Evolutionary conservation across 805 yeast genomes (phyloP), one percentile per base, ranked within the genome.

Genomic region (Saccharomyces paradoxus): DNA sequence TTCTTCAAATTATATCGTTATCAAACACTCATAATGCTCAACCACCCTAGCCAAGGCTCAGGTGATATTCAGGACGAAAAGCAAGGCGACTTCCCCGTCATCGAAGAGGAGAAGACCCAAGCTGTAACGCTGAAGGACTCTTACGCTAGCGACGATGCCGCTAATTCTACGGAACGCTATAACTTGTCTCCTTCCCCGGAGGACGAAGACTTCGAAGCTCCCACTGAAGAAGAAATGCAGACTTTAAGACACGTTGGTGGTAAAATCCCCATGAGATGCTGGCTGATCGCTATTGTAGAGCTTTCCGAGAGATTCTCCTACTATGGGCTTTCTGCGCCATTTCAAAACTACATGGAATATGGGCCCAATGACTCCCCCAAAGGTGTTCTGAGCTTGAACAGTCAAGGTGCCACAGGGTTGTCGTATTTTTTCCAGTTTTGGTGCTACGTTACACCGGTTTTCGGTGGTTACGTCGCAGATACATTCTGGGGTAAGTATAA

Each of bases 231-330:
- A 46, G 71, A 69, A 52, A 47, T 62, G 59, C 51, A 51, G 21
- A 65, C 67, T 14, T 55, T 69, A 50, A 63, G 59, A 55, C 70
- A 61, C 52, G 69, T 69, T 9, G 37, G 59, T 6, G 86, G 83
- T 41, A 64, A 71, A 30, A 78, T 82, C 51, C 79, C 82, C 13
- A 71, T 71, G 54, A 72, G 75, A 30, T 69, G 78, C 41, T 81
- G 81, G 69, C 69, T 81, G 53, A 77, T 83, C 55, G 81, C 80
- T 58, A 53, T 87, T 48, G 88, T 87, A 46, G 95, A 87, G 72
- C 80, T 87, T 58, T 81, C 91, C 50, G 96, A 87, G 71, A 80
- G 96, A 60, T 87, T 87, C 67, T 79, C 92, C 12, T 87, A 83
- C 74, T 87, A 87, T 63, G 94, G 95, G 65, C 74, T 86, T 56